Base-by-base conservation (phyloP, 1,139 yeast genomes). In the Pichia sp. region DNA sequence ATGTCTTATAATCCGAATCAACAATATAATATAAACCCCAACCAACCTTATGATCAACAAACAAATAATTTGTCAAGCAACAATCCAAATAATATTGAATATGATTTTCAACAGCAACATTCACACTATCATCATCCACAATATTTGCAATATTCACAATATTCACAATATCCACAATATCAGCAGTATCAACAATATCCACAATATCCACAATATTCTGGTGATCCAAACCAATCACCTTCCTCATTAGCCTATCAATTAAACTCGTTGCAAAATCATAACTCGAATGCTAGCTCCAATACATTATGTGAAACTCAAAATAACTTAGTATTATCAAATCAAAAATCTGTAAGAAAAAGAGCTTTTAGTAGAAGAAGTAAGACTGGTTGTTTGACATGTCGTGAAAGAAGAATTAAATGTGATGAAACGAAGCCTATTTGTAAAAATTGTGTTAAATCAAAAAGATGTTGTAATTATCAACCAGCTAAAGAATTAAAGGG, bases 341-440 rank as follows among this genome's bases (percentile, higher is more conserved):
- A 34, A 18, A 40, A 37, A 32, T 25, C 43, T 7, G 10, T 42
- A 5, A 45, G 56, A 43, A 62, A 58, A 46, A 51, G 63, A 29
- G 59, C 60, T 1, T 60, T 63, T 27, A 55, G 64, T 49, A 64
- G 79, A 56, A 68, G 85, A 59, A 83, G 90, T 3, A 74, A 85
- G 62, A 82, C 90, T 0, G 92, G 92, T 2, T 84, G 92, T 61
- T 63, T 83, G 49, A 84, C 90, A 0, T 84, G 92, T 61, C 71
- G 90, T 40, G 78, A 79, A 58, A 70, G 90, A 59, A 70, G 89
- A 53, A 83, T 84, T 56, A 79, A 79, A 62, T 84, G 92, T 66
- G 92, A 83, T 62, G 92, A 84, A 65, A 67, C 83, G 45, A 84
- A 81, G 57, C 92, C 92, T 1, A 73, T 75, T 46, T 86, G 94